Conservation (phyloP, 2,329 filamentous ascomycete species). For the Fusarium foetens region DNA sequence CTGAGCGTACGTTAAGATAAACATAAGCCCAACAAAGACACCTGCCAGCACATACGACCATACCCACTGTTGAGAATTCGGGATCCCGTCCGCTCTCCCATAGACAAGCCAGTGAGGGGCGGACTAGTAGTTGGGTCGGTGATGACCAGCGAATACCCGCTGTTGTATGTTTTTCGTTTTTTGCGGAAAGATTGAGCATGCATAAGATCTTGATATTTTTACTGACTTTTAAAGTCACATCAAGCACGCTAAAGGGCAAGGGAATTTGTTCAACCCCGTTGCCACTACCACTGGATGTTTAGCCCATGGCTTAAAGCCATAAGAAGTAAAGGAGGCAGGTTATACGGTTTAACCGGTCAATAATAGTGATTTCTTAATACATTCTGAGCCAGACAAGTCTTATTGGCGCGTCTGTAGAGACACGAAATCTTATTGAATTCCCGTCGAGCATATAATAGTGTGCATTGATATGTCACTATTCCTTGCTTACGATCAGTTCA, state of each 20-base stretch:
- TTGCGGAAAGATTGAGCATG: not conserved
- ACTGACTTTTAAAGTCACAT: too few species aligned
- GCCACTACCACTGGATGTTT: too few species aligned
- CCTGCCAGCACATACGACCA: not conserved
- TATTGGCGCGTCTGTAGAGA: fast-evolving
- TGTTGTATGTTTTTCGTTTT: constrained; percentile 1
- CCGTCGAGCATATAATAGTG: fast-evolving
- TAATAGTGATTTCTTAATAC: fast-evolving
- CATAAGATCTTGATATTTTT: not conserved
- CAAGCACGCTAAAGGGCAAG: not conserved
- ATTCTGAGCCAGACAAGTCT: fast-evolving
- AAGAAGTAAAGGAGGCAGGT: not conserved
- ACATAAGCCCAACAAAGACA: not conserved
- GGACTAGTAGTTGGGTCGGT: constrained; percentile 7
- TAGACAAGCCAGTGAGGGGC: constrained; percentile 9
- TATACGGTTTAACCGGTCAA: fast-evolving
- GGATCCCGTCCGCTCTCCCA: constrained; percentile 8
- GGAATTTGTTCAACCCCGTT: not conserved
- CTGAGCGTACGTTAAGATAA: not conserved
- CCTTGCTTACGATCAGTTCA: fast-evolving
- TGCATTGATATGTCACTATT: fast-evolving
- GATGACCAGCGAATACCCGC: constrained; percentile 7
- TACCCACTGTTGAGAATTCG: constrained; percentile 10
- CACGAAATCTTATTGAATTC: fast-evolving
- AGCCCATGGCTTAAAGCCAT: fast-evolving